A percentile compares a stretch with the other conserved stretches of the same genome.
Evolutionary conservation across 2,329 filamentous ascomycete species (phyloP).

Genomic region (Ceratocystis eucalypticola): DNA sequence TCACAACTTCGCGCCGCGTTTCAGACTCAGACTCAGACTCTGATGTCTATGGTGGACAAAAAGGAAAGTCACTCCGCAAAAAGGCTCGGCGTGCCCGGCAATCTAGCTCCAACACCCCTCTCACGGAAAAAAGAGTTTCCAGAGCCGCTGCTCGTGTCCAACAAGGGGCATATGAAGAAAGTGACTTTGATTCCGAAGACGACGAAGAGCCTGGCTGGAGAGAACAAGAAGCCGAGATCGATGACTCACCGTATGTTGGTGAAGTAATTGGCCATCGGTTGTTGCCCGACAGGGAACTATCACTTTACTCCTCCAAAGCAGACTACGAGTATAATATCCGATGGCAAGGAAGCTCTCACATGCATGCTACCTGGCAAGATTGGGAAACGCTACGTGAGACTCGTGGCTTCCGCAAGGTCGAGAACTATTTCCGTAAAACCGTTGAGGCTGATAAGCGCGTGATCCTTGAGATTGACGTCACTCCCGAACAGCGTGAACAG

Average conservation of each 20-base stretch:
- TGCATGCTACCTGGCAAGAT: slow-evolving; percentile 91
- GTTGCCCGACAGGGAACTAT: slow-evolving; percentile 50
- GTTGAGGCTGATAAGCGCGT: slow-evolving; percentile 70
- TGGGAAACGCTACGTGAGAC: slow-evolving; percentile 60
- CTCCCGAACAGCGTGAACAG: slow-evolving; percentile 78
- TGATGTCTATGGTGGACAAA: slow-evolving; percentile 66
- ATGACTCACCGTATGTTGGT: slow-evolving; percentile 76
- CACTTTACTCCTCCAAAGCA: slow-evolving; percentile 45
- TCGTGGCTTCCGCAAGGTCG: slow-evolving; percentile 74
- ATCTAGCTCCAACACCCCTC: slow-evolving; percentile 51
- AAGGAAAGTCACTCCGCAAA: slow-evolving; percentile 55
- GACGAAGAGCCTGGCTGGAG: slow-evolving; percentile 43
- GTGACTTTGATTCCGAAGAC: slow-evolving; percentile 51
- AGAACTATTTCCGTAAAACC: slow-evolving; percentile 85
- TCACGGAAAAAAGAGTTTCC: slow-evolving; percentile 81
- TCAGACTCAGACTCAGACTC: slow-evolving; percentile 57
- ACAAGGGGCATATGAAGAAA: slow-evolving; percentile 50
- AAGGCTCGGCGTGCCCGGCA: slow-evolving; percentile 64
- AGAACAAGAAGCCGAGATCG: slow-evolving; percentile 55
- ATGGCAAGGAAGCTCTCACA: slow-evolving; percentile 90
- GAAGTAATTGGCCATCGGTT: slow-evolving; percentile 76
- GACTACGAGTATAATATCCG: slow-evolving; percentile 92
- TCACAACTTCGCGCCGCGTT: slow-evolving; percentile 31
- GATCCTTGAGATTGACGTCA: slow-evolving; percentile 59
- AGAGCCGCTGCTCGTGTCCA: slow-evolving; percentile 67